Conservation (phyloP, 2,329 filamentous ascomycete genomes). For the Biscogniauxia marginata region DNA sequence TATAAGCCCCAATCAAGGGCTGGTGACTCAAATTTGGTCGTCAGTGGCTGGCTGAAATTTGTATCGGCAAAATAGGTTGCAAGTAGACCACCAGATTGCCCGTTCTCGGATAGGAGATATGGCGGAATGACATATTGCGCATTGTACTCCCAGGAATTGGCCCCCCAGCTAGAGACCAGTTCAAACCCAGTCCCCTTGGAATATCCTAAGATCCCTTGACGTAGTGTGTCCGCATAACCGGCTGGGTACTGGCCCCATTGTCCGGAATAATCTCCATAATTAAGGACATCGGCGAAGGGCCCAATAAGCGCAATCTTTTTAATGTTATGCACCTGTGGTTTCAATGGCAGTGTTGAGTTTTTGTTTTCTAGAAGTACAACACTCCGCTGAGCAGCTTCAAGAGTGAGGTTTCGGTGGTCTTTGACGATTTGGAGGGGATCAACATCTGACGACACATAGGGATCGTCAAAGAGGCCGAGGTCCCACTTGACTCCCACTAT, state of each 20-base stretch:
- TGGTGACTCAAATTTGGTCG: conserved; percentile 35
- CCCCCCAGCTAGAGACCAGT: conserved; percentile 41
- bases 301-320: conserved; percentile 40
- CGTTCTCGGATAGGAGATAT: conserved; percentile 39
- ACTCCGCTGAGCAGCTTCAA: conserved; percentile 43
- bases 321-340: conserved; percentile 26
- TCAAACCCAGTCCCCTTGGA: conserved; percentile 26
- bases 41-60: conserved; percentile 35
- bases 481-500: conserved; percentile 44
- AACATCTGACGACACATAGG: conserved; percentile 35
- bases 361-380: conserved; percentile 43
- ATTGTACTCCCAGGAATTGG: conserved; percentile 45
- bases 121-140: conserved; percentile 42
- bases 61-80: conserved; percentile 42
- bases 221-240: conserved; percentile 37
- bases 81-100: conserved; percentile 36
- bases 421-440: conserved; percentile 37
- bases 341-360: conserved; percentile 39
- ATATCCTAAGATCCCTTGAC: conserved; percentile 36
- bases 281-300: conserved; percentile 40
- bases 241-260: conserved; percentile 41
- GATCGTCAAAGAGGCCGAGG: conserved; percentile 40
- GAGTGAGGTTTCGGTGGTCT: conserved; percentile 35
- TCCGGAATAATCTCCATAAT: conserved; percentile 45
- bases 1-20: conserved; percentile 45